These are phyloP conservation scores for Helicostylum pulchrum DNA, from an alignment of 192 early-diverging fungal species.

Conservation along the genomic window DNA sequence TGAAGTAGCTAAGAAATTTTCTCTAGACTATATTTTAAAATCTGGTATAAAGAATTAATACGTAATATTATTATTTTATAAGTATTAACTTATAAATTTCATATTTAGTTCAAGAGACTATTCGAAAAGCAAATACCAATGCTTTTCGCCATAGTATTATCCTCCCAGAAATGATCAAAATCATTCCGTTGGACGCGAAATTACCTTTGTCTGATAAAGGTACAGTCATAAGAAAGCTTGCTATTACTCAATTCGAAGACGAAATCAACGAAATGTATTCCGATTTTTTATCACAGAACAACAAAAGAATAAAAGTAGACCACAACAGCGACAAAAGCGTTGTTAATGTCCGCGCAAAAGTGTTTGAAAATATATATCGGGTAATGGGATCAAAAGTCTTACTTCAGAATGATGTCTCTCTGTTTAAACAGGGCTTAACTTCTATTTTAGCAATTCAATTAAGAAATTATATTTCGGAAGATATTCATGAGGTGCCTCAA, in stretches of 20 bases:
- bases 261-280: slow-evolving; percentile 54
- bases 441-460: slow-evolving; percentile 24
- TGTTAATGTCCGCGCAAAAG: no score
- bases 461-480: slow-evolving; percentile 15
- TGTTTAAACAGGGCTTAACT: slow-evolving; percentile 31
- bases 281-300: slow-evolving; percentile 18
- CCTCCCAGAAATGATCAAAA: slow-evolving; percentile 21
- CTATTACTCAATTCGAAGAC: slow-evolving; percentile 43
- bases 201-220: slow-evolving; percentile 27
- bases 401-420: slow-evolving; percentile 1
- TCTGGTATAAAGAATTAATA: not conserved
- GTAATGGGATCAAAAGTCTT: no score
- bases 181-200: slow-evolving; percentile 16
- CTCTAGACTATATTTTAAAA: not conserved
- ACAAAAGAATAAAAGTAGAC: no score
- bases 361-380: no score
- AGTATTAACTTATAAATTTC: not conserved
- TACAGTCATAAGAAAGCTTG: slow-evolving; percentile 29
- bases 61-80: not conserved
- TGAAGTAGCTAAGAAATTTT: not conserved
- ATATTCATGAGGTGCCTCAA: slow-evolving; percentile 10
- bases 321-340: no score
- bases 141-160: slow-evolving; percentile 17
- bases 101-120: slow-evolving; percentile 1
- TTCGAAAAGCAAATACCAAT: slow-evolving; percentile 15